Conservation (phyloP, 805 yeast species). For the Lipomyces orientalis region DNA sequence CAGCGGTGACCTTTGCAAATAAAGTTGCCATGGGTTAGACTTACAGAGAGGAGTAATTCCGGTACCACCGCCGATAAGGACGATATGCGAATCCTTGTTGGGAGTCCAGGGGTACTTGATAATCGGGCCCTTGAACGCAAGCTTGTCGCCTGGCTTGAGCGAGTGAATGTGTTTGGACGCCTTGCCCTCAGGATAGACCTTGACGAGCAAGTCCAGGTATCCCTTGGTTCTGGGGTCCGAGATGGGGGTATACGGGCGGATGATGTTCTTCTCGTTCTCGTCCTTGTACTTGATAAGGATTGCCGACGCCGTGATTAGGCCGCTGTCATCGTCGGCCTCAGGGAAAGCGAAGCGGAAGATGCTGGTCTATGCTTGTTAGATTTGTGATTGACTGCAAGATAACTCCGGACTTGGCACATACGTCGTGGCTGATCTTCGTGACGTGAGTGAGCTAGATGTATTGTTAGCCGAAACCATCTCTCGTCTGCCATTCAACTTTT, state of each 20-base stretch:
- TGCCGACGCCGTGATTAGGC: constrained; percentile 65
- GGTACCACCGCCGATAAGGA: constrained; percentile 92
- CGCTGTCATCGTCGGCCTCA: constrained; percentile 34
- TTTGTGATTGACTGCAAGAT: neutral
- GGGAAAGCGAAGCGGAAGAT: constrained; percentile 38
- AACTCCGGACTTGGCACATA: constrained; percentile 10
- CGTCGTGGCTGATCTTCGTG: constrained; percentile 25
- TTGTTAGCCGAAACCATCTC: neutral
- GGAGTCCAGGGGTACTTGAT: constrained; percentile 89
- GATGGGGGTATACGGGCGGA: constrained; percentile 85
- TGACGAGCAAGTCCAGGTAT: constrained; percentile 76
- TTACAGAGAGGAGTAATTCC: constrained; percentile 86
- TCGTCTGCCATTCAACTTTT: neutral
- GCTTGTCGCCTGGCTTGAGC: constrained; percentile 77
- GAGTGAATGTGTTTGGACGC: constrained; percentile 74
- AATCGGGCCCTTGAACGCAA: constrained; percentile 93
- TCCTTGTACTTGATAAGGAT: constrained; percentile 75
- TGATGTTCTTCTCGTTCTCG: constrained; percentile 80
- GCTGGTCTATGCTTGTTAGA: constrained; percentile 18
- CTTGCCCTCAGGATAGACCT: constrained; percentile 84
- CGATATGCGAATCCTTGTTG: constrained; percentile 78
- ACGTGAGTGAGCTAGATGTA: constrained; percentile 25
- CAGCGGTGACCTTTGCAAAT: neutral
- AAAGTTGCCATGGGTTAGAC: neutral
- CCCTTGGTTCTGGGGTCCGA: constrained; percentile 75